These are phyloP conservation scores for Podaxis sp. DNA, from an alignment of 768 basidiomycete species.

Conservation along the genomic window DNA sequence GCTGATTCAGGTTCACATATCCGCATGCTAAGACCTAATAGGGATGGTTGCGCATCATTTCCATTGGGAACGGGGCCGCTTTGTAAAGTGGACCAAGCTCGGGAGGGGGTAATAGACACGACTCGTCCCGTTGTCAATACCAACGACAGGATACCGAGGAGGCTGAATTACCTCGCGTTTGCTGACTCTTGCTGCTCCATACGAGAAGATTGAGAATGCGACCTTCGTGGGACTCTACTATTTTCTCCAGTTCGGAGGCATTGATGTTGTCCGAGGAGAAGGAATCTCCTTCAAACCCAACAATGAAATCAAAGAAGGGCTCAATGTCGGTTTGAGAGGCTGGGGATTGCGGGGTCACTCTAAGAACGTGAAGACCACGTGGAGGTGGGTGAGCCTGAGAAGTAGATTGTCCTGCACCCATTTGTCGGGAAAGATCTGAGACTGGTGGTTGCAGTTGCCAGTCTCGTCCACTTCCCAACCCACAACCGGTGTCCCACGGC, in stretches of 20 bases:
- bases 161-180: slow-evolving; percentile 56
- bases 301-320: slow-evolving; percentile 96
- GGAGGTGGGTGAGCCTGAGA: slow-evolving; percentile 50
- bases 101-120: slow-evolving; percentile 81
- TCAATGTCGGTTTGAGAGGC: slow-evolving; percentile 83
- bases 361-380: slow-evolving; percentile 81
- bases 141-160: not conserved
- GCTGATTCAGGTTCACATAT: slow-evolving; percentile 89
- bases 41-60: slow-evolving; percentile 66
- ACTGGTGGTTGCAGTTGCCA: not conserved
- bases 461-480: not conserved
- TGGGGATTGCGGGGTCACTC: slow-evolving; percentile 87
- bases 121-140: slow-evolving; percentile 35
- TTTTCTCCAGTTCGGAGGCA: slow-evolving; percentile 69
- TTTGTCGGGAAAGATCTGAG: slow-evolving; percentile 24
- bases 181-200: slow-evolving; percentile 80
- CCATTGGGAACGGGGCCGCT: slow-evolving; percentile 29
- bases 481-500: not conserved
- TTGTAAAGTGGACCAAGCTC: slow-evolving; percentile 69
- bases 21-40: slow-evolving; percentile 93
- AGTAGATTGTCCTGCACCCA: slow-evolving; percentile 78
- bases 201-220: slow-evolving; percentile 68
- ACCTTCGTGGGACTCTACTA: slow-evolving; percentile 83
- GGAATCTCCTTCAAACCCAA: slow-evolving; percentile 81
- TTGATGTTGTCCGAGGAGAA: slow-evolving; percentile 57